phyloP scores from a whole-genome alignment of 1,139 yeast species.

The Arxiozyma telluris region DNA sequence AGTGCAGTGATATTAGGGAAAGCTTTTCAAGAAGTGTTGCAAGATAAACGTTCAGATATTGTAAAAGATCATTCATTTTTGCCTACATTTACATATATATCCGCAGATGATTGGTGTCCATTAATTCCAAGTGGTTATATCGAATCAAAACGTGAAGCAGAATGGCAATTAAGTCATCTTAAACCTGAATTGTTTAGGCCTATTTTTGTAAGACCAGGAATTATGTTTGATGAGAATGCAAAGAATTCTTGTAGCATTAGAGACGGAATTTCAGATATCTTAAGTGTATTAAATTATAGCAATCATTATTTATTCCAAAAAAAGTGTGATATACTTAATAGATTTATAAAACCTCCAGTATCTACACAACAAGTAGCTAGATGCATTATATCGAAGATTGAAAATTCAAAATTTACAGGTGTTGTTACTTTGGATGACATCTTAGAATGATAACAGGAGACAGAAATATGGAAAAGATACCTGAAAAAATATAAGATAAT shows the following conservation, averaged over 20 bases:
- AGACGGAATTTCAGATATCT: conserved; percentile 27
- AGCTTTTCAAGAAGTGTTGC: conserved; percentile 32
- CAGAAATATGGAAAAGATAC: not conserved
- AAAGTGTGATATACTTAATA: conserved; percentile 31
- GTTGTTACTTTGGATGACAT: conserved; percentile 43
- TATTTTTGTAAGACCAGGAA: conserved; percentile 68
- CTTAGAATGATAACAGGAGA: conserved; percentile 32
- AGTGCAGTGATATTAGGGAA: conserved; percentile 62
- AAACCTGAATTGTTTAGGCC: conserved; percentile 40
- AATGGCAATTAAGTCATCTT: conserved; percentile 38
- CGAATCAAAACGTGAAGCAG: conserved; percentile 70
- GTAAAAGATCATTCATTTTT: conserved; percentile 5
- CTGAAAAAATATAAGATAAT: too few species aligned
- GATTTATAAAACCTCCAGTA: conserved; percentile 51
- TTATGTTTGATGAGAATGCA: conserved; percentile 56
- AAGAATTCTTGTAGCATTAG: conserved; percentile 24
- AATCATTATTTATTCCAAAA: conserved; percentile 33
- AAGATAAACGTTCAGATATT: not conserved
- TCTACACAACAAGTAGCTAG: conserved; percentile 63
- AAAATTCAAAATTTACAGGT: conserved; percentile 44
- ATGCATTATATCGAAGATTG: conserved; percentile 47
- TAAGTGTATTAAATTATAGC: conserved; percentile 36
- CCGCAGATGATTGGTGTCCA: conserved; percentile 69
- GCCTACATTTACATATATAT: conserved; percentile 61
- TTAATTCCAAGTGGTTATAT: conserved; percentile 63